phyloP scores from a whole-genome alignment of 768 basidiomycete genomes.

The Roridomyces roridus region DNA sequence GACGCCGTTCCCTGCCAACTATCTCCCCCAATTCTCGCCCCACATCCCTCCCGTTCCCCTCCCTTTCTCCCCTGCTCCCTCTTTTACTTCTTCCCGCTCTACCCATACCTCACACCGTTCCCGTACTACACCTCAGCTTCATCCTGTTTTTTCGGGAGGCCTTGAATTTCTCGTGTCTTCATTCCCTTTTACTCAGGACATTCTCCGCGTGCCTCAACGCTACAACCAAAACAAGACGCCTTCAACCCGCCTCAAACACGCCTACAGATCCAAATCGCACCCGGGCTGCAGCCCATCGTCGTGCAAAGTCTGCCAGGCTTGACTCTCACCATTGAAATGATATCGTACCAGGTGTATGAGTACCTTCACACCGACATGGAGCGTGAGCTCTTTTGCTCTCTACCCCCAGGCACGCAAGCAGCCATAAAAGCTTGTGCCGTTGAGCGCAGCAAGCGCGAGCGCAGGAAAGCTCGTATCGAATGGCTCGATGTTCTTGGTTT shows the following conservation, averaged over 20 bases:
- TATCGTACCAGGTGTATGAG: slow-evolving; percentile 8
- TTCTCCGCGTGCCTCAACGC: slow-evolving; percentile 24
- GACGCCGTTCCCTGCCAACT: not conserved
- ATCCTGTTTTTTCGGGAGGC: no score
- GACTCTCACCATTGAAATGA: slow-evolving; percentile 5
- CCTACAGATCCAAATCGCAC: slow-evolving; percentile 12
- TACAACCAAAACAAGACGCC: not conserved
- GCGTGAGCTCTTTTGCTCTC: not conserved
- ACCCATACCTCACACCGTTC: slow-evolving; percentile 8
- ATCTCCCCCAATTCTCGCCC: not conserved
- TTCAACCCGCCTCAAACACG: slow-evolving; percentile 4
- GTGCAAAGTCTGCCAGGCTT: not conserved
- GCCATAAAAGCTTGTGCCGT: not conserved
- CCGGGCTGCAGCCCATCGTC: slow-evolving; percentile 3
- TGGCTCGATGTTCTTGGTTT: slow-evolving; percentile 14
- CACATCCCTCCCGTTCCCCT: not conserved
- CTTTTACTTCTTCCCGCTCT: not conserved
- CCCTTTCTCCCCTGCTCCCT: not conserved
- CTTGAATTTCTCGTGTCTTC: slow-evolving; percentile 7
- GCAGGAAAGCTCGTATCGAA: not conserved
- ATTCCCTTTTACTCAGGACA: slow-evolving; percentile 8
- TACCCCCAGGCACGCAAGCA: not conserved
- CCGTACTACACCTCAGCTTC: not conserved
- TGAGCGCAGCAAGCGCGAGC: not conserved
- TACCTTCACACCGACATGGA: slow-evolving; percentile 5